phyloP scores from a whole-genome alignment of 441 rosid genomes.

The Bruguiera hainesii region DNA sequence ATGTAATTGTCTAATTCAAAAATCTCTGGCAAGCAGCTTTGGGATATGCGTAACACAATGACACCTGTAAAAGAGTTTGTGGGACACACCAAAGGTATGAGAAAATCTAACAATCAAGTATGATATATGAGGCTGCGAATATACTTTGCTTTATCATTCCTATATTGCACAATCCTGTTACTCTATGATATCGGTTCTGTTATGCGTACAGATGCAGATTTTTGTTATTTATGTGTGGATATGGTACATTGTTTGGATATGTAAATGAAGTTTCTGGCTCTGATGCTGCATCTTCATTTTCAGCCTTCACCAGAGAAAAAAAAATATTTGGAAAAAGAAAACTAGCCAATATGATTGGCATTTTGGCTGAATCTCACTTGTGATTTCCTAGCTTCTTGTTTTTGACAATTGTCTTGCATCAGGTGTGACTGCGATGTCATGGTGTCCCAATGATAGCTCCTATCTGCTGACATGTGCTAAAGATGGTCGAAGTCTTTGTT shows the following conservation, averaged over 20 bases:
- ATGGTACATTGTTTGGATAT: background rate
- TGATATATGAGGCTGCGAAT: background rate
- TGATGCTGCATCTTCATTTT: background rate
- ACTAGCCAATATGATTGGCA: background rate
- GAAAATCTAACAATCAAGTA: background rate
- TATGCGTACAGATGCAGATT: too few species aligned
- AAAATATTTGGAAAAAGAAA: too few species aligned
- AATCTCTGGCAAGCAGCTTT: conserved; percentile 57
- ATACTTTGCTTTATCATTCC: too few species aligned
- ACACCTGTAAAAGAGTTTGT: conserved; percentile 82
- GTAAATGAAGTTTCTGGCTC: background rate
- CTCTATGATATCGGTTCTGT: too few species aligned
- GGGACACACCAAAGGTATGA: conserved; percentile 89
- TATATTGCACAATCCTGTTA: too few species aligned
- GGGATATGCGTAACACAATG: conserved; percentile 97
- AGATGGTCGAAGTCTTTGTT: conserved; percentile 97
- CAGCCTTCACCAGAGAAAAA: too few species aligned
- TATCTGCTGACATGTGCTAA: conserved; percentile 97
- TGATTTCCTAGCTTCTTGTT: conserved; percentile 19
- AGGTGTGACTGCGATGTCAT: conserved; percentile 99
- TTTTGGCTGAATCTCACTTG: conserved; percentile 12
- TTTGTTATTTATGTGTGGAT: background rate
- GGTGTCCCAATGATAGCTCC: conserved; percentile 95
- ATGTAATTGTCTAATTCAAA: conserved; percentile 4
- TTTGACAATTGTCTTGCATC: conserved; percentile 20